Base-by-base conservation (phyloP, 805 yeast species). In the Candida easanensis region DNA sequence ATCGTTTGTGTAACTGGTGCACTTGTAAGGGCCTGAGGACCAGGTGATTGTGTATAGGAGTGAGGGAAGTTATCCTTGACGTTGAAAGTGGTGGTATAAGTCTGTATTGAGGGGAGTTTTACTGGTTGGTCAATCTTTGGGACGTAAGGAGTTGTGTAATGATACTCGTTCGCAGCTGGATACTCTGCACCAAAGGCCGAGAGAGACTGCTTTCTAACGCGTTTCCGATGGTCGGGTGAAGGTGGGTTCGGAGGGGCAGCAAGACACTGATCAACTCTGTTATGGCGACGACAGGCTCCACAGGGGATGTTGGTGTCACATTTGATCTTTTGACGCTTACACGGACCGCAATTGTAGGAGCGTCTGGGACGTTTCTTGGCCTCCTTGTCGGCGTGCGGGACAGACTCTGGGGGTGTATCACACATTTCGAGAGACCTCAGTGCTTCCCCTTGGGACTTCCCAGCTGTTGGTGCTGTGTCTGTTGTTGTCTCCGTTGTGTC, bases 321-420 rank as follows among this genome's bases (percentile, higher is more conserved):
- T 52, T 74, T 74, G 53, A 75, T 73, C 55, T 77, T 76, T 44
- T 72, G 70, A n/a, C 63, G 56, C 50, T 74, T 74, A 50, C 82
- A 77, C 2, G 78, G 79, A 1, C 80, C 81, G 55, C 82, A 77
- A 42, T 72, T 71, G 52, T 76, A 76, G n/a, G 77, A 70, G 33
- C 80, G 61, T 46, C 81, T 58, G 38, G 68, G 69, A 11, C 50
- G 36, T 43, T 74, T 53, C 43, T 45, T 44, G 33, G 18, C n/a
- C 35, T 38, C 31, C 36, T 15, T 23, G 36, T 42, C 41, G 35
- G 32, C 18, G 14, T n/a, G n/a, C n/a, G n/a, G n/a, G n/a, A n/a
- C n/a, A n/a, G n/a, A n/a, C n/a, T n/a, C n/a, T n/a, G n/a, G n/a
- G n/a, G n/a, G n/a, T n/a, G n/a, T n/a, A n/a, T n/a, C n/a, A n/a